These are phyloP conservation scores for Naganishia friedmannii DNA, from an alignment of 768 basidiomycete genomes.

Conservation along the genomic window DNA sequence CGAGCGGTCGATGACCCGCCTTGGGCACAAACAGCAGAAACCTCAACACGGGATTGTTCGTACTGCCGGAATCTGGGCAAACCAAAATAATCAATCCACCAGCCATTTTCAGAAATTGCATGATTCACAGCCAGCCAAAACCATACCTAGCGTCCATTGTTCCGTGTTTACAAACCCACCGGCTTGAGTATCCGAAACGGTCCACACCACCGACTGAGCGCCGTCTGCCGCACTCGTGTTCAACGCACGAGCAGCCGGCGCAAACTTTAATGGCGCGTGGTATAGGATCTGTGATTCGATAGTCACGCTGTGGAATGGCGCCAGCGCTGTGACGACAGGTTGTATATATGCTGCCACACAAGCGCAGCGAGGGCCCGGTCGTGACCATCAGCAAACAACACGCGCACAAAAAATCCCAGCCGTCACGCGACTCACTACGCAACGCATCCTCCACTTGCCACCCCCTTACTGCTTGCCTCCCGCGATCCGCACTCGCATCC, in stretches of 20 bases:
- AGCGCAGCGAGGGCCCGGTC: background rate
- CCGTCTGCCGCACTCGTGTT: background rate
- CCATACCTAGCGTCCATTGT: constrained; percentile 85
- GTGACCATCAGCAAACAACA: background rate
- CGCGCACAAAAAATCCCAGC: too few relatives aligned
- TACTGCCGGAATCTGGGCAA: constrained; percentile 75
- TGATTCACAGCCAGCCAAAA: background rate
- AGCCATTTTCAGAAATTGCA: too few relatives aligned
- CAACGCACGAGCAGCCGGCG: constrained; percentile 35
- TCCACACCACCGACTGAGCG: constrained; percentile 54
- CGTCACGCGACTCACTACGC: constrained; percentile 58
- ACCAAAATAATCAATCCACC: background rate
- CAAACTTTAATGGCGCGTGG: constrained; percentile 67
- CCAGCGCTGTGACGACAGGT: constrained; percentile 64
- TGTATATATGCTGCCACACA: constrained; percentile 62
- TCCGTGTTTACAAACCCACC: constrained; percentile 94
- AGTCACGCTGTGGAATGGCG: constrained; percentile 78
- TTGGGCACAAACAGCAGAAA: constrained; percentile 87
- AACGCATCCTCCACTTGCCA: constrained; percentile 75
- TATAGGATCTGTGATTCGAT: constrained; percentile 92
- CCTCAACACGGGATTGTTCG: constrained; percentile 89
- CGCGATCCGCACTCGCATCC: constrained; percentile 63
- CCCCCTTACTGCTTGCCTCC: constrained; percentile 57
- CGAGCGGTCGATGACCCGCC: constrained; percentile 64
- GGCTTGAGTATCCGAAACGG: constrained; percentile 73